phyloP scores from a whole-genome alignment of 2,329 filamentous ascomycete species.

The Zymoseptoria pseudotritici region DNA sequence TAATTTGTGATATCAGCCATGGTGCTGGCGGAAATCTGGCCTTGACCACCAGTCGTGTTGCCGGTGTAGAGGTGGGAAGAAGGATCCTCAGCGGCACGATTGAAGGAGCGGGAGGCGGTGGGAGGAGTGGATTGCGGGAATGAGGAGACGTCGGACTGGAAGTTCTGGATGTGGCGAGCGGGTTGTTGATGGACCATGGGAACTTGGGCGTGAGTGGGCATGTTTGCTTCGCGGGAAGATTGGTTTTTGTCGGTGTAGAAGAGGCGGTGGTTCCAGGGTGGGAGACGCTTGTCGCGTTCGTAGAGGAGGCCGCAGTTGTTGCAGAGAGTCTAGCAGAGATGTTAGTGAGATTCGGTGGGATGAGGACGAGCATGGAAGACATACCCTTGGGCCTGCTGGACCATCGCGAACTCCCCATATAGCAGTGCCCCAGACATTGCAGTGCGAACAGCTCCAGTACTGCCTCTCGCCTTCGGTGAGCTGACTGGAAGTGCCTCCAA shows the following conservation, averaged over 20 bases:
- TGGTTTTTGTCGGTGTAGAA: constrained; percentile 45
- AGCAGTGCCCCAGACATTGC: constrained; percentile 75
- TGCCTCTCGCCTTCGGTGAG: constrained; percentile 67
- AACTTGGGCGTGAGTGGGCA: constrained; percentile 15
- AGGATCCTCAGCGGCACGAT: constrained; percentile 20
- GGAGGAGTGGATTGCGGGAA: constrained; percentile 20
- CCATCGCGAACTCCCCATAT: constrained; percentile 96
- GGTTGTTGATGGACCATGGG: constrained; percentile 2
- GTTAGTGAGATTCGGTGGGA: constrained; percentile 1
- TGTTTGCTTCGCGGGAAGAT: constrained; percentile 24
- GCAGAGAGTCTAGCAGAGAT: constrained; percentile 62
- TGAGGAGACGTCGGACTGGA: constrained; percentile 26
- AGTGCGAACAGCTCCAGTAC: constrained; percentile 84
- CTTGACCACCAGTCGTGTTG: constrained; percentile 26
- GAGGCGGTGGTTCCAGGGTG: constrained; percentile 66
- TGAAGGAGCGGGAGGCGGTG: constrained; percentile 8
- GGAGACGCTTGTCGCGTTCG: constrained; percentile 77
- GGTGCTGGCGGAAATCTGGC: constrained; percentile 27
- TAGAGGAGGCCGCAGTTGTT: constrained; percentile 87
- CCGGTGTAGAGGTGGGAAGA: constrained; percentile 30
- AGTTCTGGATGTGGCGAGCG: constrained; percentile 18
- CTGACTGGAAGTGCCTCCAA: constrained; percentile 56
- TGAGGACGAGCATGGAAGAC: constrained; percentile 27
- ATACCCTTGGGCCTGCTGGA: constrained; percentile 72
- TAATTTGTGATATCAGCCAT: constrained; percentile 32